Conservation (phyloP, 805 yeast species). For the Teunomyces atbi region DNA sequence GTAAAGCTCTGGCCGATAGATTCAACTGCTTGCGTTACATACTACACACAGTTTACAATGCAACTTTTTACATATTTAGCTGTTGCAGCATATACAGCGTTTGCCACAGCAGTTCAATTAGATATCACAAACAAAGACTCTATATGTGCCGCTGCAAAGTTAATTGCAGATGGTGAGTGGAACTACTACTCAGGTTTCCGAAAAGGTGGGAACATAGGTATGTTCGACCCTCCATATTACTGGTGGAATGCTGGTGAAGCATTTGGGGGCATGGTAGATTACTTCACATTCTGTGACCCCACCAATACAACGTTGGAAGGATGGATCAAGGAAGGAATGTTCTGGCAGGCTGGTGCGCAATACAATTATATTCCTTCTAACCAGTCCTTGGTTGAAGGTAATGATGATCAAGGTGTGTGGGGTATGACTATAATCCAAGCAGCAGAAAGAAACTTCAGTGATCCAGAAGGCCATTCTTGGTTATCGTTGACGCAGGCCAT, state of each 20-base stretch:
- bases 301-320: constrained; percentile 30
- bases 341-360: constrained; percentile 41
- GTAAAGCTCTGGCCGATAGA: not conserved
- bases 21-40: not conserved
- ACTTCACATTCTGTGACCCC: constrained; percentile 36
- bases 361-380: constrained; percentile 45
- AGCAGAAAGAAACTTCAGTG: constrained; percentile 42
- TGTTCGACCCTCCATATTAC: constrained; percentile 45
- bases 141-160: constrained; percentile 40
- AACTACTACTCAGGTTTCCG: constrained; percentile 44
- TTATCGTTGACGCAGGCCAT: constrained; percentile 82
- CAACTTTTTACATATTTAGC: not conserved
- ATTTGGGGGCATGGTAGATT: constrained; percentile 46
- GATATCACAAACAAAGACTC: constrained; percentile 38
- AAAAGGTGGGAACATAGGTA: constrained; percentile 47
- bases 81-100: not conserved
- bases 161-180: constrained; percentile 38
- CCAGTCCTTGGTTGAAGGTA: constrained; percentile 48
- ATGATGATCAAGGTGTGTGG: constrained; percentile 56
- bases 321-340: constrained; percentile 38
- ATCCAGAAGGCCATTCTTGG: constrained; percentile 73
- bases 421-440: constrained; percentile 48
- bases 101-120: constrained; percentile 29
- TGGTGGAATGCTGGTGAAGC: constrained; percentile 58
- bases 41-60: not conserved